Percentiles rank a stretch among this genome's conserved stretches.
Conservation (phyloP, 352 stramenopile species). For the Pythium monospermum region DNA sequence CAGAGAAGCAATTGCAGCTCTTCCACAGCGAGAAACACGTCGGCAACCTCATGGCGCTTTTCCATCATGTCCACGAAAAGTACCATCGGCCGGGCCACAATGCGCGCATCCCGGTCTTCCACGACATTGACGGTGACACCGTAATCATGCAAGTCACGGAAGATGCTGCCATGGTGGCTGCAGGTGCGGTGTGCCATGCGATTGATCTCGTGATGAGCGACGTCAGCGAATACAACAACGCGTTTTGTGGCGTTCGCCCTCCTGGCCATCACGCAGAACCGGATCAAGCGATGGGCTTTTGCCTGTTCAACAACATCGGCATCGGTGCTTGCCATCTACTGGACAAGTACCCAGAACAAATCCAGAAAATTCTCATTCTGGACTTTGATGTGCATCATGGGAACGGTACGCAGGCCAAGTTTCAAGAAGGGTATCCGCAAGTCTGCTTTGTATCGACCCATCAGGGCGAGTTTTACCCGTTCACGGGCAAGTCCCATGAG, state of each 20-base stretch:
- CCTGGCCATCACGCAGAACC: conserved; percentile 84
- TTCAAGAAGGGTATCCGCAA: conserved; percentile 44
- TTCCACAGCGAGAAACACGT: conserved; percentile 34
- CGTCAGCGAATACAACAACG: conserved; percentile 20
- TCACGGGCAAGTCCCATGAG: conserved; percentile 35
- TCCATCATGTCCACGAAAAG: conserved; percentile 4
- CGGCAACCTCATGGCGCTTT: conserved; percentile 22
- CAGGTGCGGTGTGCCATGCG: conserved; percentile 30
- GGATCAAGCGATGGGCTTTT: conserved; percentile 71
- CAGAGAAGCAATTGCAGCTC: conserved; percentile 23
- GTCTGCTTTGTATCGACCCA: conserved; percentile 46
- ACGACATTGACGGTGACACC: conserved; percentile 37
- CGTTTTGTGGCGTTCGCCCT: conserved; percentile 62
- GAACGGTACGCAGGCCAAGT: conserved; percentile 84
- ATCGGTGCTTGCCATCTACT: conserved; percentile 60
- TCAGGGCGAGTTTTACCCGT: conserved; percentile 65
- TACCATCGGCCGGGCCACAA: conserved; percentile 1
- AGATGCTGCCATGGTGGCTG: conserved; percentile 27
- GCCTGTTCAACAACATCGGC: conserved; percentile 85
- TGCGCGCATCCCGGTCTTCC: background rate
- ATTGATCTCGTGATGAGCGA: conserved; percentile 38
- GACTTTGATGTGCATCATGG: conserved; percentile 92
- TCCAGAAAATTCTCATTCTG: conserved; percentile 60
- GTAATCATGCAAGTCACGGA: conserved; percentile 26
- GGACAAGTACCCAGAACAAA: conserved; percentile 31